A percentile compares a stretch with the other conserved stretches of the same genome.
Conservation (phyloP, 148 eudicot genomes). For the Pharnaceum exiguum region DNA sequence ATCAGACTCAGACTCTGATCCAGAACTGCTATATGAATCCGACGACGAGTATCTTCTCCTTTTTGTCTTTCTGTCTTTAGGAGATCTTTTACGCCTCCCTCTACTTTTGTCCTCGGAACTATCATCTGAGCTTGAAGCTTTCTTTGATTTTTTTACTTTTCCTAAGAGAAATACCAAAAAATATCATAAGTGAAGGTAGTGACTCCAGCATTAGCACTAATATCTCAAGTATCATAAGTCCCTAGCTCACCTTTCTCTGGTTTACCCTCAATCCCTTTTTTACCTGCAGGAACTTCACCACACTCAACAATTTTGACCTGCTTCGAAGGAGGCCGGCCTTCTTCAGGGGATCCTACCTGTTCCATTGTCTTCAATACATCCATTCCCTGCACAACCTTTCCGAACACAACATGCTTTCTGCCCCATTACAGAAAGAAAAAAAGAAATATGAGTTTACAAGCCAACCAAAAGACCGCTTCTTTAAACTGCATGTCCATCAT, state of each 20-base stretch:
- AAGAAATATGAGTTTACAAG: not conserved
- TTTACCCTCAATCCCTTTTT: constrained; percentile 28
- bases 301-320: constrained; percentile 72
- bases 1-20: constrained; percentile 25
- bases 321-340: constrained; percentile 49
- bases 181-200: constrained; percentile 4
- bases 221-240: not conserved
- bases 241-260: constrained; percentile 60
- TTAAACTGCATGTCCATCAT: not conserved
- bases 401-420: constrained; percentile 98
- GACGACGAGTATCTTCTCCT: constrained; percentile 78
- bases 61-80: constrained; percentile 59
- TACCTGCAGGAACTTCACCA: constrained; percentile 58
- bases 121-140: constrained; percentile 46
- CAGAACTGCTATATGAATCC: constrained; percentile 54
- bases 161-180: constrained; percentile 30
- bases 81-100: constrained; percentile 41
- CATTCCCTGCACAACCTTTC: constrained; percentile 82
- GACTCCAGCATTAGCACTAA: not conserved
- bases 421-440: constrained; percentile 15
- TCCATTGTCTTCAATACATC: constrained; percentile 79
- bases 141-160: constrained; percentile 51
- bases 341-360: constrained; percentile 59
- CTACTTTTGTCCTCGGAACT: constrained; percentile 53
- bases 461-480: not conserved